These are phyloP conservation scores for Perilla frutescens DNA, from an alignment of 257 asterid species.

Conservation along the genomic window DNA sequence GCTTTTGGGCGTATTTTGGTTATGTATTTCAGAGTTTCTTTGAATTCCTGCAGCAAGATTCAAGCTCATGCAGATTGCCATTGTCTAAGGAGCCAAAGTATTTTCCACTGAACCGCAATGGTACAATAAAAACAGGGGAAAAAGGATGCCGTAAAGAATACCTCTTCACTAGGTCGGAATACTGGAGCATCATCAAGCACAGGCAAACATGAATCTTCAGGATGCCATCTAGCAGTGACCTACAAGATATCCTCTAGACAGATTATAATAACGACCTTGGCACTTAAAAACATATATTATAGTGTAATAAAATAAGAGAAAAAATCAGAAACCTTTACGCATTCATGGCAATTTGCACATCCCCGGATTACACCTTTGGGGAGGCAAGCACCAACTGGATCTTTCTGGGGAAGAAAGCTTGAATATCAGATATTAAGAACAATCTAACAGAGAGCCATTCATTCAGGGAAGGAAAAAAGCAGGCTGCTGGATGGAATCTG, in stretches of 20 bases:
- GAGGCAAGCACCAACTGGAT: slow-evolving; percentile 49
- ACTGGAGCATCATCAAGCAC: slow-evolving; percentile 75
- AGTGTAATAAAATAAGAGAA: slow-evolving; percentile 13
- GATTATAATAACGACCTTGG: slow-evolving; percentile 24
- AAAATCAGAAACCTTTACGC: slow-evolving; percentile 55
- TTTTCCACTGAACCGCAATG: slow-evolving; percentile 26
- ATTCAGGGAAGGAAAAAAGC: neutral
- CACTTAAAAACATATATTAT: neutral
- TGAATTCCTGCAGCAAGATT: slow-evolving; percentile 75
- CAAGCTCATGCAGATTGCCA: slow-evolving; percentile 44
- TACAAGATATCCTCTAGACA: slow-evolving; percentile 39
- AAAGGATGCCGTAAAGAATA: slow-evolving; percentile 37
- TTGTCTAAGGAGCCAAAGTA: slow-evolving; percentile 34
- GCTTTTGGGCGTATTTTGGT: slow-evolving; percentile 64
- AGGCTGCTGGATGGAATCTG: slow-evolving; percentile 5
- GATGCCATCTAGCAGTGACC: slow-evolving; percentile 75
- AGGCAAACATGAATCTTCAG: slow-evolving; percentile 61
- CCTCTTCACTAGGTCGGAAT: slow-evolving; percentile 81
- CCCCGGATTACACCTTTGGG: slow-evolving; percentile 81
- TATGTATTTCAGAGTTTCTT: slow-evolving; percentile 71
- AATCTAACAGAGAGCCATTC: slow-evolving; percentile 24
- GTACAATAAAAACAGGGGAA: slow-evolving; percentile 18
- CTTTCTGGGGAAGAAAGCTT: slow-evolving; percentile 48
- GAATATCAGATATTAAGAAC: slow-evolving; percentile 32
- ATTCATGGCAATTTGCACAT: slow-evolving; percentile 63